Conservation (phyloP, 2,329 filamentous ascomycete species). For the Gaeumannomyces tritici region DNA sequence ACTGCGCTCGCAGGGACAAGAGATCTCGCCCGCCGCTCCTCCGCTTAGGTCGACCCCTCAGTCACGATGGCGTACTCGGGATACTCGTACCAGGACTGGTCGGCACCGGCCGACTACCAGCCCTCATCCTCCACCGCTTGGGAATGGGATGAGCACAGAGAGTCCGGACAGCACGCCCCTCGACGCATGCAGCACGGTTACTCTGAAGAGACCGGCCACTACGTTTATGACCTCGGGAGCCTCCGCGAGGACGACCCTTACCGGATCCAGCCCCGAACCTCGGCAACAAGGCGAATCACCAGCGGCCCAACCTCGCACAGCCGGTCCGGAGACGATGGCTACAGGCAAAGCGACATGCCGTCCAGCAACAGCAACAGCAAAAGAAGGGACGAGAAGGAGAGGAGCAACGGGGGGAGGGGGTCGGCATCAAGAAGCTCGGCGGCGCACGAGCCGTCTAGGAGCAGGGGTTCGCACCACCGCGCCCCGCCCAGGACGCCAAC, state of each 20-base stretch:
- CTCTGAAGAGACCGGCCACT: background rate
- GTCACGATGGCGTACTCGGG: slow-evolving; percentile 31
- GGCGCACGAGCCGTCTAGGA: background rate
- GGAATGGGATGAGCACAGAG: background rate
- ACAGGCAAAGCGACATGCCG: background rate
- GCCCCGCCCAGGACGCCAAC: slow-evolving; percentile 1
- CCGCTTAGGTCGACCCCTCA: slow-evolving; percentile 43
- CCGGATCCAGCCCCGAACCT: background rate
- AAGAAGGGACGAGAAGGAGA: slow-evolving; percentile 1
- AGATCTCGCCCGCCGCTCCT: slow-evolving; percentile 36
- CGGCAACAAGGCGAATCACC: background rate
- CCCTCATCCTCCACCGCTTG: background rate
- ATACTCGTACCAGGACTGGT: background rate
- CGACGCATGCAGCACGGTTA: slow-evolving; percentile 2
- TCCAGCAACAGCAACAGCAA: slow-evolving; percentile 4
- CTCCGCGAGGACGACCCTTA: slow-evolving; percentile 2
- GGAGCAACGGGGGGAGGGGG: background rate
- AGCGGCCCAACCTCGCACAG: background rate
- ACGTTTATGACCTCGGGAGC: background rate
- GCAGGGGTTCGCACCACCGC: background rate
- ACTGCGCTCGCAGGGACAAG: slow-evolving; percentile 7
- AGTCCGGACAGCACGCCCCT: slow-evolving; percentile 1
- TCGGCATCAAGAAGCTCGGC: background rate
- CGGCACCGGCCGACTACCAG: background rate
- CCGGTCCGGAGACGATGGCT: background rate